Conservation (phyloP, 306 rosid genomes). For the Senna siamea region DNA sequence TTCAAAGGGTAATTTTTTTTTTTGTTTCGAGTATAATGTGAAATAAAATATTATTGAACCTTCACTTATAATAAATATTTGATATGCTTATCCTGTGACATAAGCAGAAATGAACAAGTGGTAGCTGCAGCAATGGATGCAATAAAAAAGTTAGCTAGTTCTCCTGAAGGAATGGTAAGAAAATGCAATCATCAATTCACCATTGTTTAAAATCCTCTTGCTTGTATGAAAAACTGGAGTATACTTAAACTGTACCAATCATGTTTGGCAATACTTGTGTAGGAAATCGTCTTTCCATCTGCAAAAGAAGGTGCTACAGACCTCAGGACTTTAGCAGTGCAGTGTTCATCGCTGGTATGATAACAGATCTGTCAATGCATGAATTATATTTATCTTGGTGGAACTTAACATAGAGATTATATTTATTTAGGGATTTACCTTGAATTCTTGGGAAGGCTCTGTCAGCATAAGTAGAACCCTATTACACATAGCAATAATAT, state of each 20-base stretch:
- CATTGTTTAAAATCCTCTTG: constrained; percentile 18
- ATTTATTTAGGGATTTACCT: constrained; percentile 9
- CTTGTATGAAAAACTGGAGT: constrained; percentile 30
- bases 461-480: background rate
- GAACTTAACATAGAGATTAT: constrained; percentile 29
- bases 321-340: constrained; percentile 61
- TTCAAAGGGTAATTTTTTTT: background rate
- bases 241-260: constrained; percentile 2
- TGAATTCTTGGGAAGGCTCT: constrained; percentile 18
- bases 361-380: constrained; percentile 26
- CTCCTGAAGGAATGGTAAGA: constrained; percentile 78
- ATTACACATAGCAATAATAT: constrained; percentile 9
- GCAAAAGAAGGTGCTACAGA: constrained; percentile 60
- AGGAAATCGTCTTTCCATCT: constrained; percentile 80
- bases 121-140: constrained; percentile 71
- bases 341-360: constrained; percentile 85
- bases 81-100: constrained; percentile 23
- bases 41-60: constrained; percentile 2
- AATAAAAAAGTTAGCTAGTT: constrained; percentile 65
- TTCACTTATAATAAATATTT: constrained; percentile 4
- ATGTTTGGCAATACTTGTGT: constrained; percentile 30
- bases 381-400: constrained; percentile 7
- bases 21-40: no score
- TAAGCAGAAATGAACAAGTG: constrained; percentile 73
- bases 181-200: constrained; percentile 30